These are phyloP conservation scores for Hericium erinaceus DNA, from an alignment of 768 basidiomycete genomes.

Conservation along the genomic window DNA sequence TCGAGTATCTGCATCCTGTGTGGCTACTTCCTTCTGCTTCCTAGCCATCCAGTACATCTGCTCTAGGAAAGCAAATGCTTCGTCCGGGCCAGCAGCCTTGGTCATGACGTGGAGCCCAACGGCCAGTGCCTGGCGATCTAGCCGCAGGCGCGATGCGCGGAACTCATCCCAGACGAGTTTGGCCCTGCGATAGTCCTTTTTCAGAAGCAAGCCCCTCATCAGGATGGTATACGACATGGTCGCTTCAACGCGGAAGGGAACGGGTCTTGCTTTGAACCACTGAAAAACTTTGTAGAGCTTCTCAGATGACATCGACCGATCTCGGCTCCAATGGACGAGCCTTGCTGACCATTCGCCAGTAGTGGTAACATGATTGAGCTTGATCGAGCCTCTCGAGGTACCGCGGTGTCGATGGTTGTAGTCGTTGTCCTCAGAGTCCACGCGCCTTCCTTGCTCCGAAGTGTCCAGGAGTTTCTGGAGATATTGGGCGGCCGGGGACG, in stretches of 20 bases:
- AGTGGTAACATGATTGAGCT: not conserved
- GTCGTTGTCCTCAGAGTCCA: too few relatives aligned
- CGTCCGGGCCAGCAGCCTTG: constrained; percentile 30
- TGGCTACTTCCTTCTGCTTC: not conserved
- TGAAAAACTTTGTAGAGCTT: constrained; percentile 2
- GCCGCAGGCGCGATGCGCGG: constrained; percentile 9
- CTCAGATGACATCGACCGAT: constrained; percentile 6
- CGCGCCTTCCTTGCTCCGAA: too few relatives aligned
- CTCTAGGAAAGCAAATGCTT: constrained; percentile 45
- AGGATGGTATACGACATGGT: constrained; percentile 44
- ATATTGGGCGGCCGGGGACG: too few relatives aligned
- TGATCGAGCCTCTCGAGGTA: too few relatives aligned
- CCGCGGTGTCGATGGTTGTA: too few relatives aligned
- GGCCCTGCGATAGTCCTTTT: constrained; percentile 31
- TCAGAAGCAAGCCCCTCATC: constrained; percentile 42
- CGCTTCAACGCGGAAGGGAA: constrained; percentile 26
- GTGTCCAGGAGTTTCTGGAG: too few relatives aligned
- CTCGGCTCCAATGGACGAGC: not conserved
- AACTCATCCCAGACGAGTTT: constrained; percentile 18
- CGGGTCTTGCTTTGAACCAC: too few relatives aligned
- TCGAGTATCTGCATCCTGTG: too few relatives aligned
- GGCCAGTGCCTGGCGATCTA: constrained; percentile 41
- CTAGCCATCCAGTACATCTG: constrained; percentile 16
- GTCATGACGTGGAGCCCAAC: constrained; percentile 44
- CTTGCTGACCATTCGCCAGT: not conserved